These are phyloP conservation scores for Tilletia setariae DNA, from an alignment of 1,284 basidiomycete genomes.

Conservation along the genomic window DNA sequence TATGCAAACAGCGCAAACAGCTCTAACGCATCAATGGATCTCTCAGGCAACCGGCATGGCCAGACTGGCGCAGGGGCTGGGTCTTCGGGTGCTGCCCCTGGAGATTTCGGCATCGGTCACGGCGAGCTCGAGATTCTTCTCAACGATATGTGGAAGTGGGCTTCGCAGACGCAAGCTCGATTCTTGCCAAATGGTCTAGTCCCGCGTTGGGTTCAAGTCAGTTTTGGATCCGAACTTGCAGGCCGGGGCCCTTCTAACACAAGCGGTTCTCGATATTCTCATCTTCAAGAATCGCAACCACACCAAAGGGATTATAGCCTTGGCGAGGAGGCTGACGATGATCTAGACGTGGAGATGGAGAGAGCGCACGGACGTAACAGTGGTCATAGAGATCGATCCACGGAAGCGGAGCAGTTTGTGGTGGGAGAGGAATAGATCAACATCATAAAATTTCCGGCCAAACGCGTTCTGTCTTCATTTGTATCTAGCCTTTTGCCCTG, in stretches of 20 bases:
- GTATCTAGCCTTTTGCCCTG: too few species aligned
- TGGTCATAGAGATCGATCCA: slow-evolving; percentile 2
- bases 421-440: slow-evolving; percentile 29
- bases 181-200: neutral
- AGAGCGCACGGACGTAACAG: slow-evolving; percentile 17
- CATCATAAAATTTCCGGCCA: neutral
- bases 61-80: neutral
- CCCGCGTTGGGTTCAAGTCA: neutral
- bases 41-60: neutral
- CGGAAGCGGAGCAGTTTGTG: slow-evolving; percentile 31
- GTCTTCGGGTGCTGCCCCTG: neutral
- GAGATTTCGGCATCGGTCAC: slow-evolving; percentile 25
- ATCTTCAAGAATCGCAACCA: neutral
- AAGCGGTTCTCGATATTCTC: neutral
- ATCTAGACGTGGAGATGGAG: slow-evolving; percentile 14
- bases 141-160: slow-evolving; percentile 25
- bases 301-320: neutral
- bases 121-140: slow-evolving; percentile 39
- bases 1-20: slow-evolving; percentile 1
- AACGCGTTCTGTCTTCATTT: neutral
- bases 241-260: too few species aligned
- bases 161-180: neutral
- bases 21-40: neutral
- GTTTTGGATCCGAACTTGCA: too few species aligned
- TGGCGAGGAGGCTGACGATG: neutral